Base-by-base conservation (phyloP, 2,329 filamentous ascomycete species). In the Pseudodiploospora longispora region DNA sequence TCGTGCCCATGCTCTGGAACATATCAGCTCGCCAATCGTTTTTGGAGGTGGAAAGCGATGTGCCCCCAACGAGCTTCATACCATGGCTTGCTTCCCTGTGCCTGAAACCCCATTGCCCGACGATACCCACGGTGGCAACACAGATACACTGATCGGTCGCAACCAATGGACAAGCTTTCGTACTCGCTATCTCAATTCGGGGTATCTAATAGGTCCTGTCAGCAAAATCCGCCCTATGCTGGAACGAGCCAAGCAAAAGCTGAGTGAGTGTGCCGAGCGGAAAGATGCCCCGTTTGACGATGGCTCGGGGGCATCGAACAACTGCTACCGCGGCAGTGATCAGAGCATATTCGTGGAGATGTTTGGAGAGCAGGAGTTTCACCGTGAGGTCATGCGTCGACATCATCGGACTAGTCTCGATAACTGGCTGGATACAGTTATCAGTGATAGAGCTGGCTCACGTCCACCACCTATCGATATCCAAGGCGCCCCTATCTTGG, bases 281-380 rank as follows among this genome's bases (percentile, higher is more conserved):
- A 42, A 42, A 1, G 46, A 10, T 1, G 43, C 39, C 3, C 34
- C 30, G 27, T 51, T 47, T n/a, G 53, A 58, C 38, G 41, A 54
- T 10, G 44, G 47, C 27, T 36, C 39, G 4, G 32, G 46, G 5
- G 33, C 8, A 4, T 46, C 50, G 3, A 50, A 54, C 30, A 29
- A 43, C 27, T 59, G 55, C 46, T 54, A 55, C 40, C 36, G 34
- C 6, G 58, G 56, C 3, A 58, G 53, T 37, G 58, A 61, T 40
- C 59, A 61, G 47, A 52, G 50, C 45, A 51, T 61, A 46, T 59
- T 58, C 44, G 49, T 49, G 40, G 56, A 57, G 43, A 58, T 60
- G 41, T 54, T 55, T 36, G 58, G 56, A 28, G 53, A 58, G 48
- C 59, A 60, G 30, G 58, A 60, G 46, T 56, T 52, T 42, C 55